Evolutionary conservation across 2,329 filamentous ascomycete species (phyloP).

Genomic region (Hypomyces rosellus): DNA sequence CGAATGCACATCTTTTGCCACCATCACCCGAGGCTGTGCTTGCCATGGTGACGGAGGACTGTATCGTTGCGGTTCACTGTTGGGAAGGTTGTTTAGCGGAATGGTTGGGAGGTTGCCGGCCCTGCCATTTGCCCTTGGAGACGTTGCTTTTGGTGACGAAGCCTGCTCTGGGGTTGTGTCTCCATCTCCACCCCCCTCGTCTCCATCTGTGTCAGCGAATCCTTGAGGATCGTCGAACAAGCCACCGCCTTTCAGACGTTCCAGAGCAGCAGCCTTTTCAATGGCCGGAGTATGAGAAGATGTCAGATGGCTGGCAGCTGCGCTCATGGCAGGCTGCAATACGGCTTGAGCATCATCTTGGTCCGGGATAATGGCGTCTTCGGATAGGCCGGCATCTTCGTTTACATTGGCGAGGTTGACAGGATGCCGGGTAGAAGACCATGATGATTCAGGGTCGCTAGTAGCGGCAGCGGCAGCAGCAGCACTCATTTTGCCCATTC

Average conservation of each 20-base stretch:
- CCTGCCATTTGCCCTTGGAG: neutral
- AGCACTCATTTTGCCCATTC: no score
- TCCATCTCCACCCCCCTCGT: conserved; percentile 14
- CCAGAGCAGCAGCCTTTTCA: conserved; percentile 52
- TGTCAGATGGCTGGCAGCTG: conserved; percentile 48
- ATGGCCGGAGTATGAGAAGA: conserved; percentile 48
- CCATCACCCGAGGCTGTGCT: conserved; percentile 8
- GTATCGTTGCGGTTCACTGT: conserved; percentile 7
- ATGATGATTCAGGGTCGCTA: neutral
- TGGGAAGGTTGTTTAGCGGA: conserved; percentile 6
- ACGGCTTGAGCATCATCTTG: conserved; percentile 54
- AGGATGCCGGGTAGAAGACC: neutral
- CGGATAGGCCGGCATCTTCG: conserved; percentile 11
- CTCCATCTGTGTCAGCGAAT: conserved; percentile 11
- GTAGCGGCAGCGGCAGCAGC: neutral
- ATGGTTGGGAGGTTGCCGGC: conserved; percentile 7
- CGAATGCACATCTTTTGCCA: conserved; percentile 14
- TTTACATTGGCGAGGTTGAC: neutral
- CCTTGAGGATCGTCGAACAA: conserved; percentile 21
- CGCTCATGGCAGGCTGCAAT: conserved; percentile 53
- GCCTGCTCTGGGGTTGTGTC: conserved; percentile 18
- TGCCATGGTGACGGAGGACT: conserved; percentile 25
- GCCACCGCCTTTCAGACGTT: conserved; percentile 27
- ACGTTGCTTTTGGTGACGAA: conserved; percentile 15
- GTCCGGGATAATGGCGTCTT: conserved; percentile 29